Evolutionary conservation across 306 rosid species (phyloP).

Genomic region (Cucumis cinereus): DNA sequence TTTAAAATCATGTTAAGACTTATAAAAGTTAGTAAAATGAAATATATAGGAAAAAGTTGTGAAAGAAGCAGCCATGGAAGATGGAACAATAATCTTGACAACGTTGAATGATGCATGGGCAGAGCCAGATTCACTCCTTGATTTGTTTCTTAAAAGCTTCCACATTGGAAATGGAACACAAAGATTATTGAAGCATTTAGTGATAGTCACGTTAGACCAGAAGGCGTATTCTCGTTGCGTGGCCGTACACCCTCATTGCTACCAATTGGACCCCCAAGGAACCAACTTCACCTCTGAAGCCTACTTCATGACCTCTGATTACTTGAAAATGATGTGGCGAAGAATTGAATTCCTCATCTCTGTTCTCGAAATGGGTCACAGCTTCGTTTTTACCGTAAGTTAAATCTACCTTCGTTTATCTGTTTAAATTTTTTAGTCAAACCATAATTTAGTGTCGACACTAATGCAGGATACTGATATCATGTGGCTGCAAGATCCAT

Average conservation of each 20-base stretch:
- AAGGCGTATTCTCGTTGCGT: slow-evolving; percentile 61
- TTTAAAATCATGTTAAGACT: too few relatives aligned
- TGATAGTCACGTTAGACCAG: slow-evolving; percentile 49
- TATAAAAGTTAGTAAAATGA: too few relatives aligned
- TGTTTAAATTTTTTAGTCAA: too few relatives aligned
- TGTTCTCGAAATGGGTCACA: slow-evolving; percentile 58
- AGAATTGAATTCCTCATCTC: slow-evolving; percentile 45
- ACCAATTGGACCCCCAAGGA: slow-evolving; percentile 30
- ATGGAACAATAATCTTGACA: slow-evolving; percentile 55
- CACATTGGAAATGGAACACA: slow-evolving; percentile 40
- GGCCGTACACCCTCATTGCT: slow-evolving; percentile 52
- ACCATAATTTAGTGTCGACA: too few relatives aligned
- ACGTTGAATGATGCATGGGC: slow-evolving; percentile 90
- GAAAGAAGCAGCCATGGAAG: slow-evolving; percentile 39
- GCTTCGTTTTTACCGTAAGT: slow-evolving; percentile 70
- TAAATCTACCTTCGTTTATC: too few relatives aligned
- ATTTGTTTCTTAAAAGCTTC: slow-evolving; percentile 64
- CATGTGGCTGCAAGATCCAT: slow-evolving; percentile 85
- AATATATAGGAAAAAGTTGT: slow-evolving; percentile 21
- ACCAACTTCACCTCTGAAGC: slow-evolving; percentile 51
- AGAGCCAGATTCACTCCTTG: slow-evolving; percentile 58
- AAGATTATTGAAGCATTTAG: slow-evolving; percentile 47
- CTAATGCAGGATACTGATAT: slow-evolving; percentile 56
- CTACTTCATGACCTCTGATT: slow-evolving; percentile 43
- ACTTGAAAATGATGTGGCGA: slow-evolving; percentile 85